Evolutionary conservation across 345 rosid species (phyloP), one percentile per base, ranked within the genome.

Genomic region (Moricandia moricandioides): DNA sequence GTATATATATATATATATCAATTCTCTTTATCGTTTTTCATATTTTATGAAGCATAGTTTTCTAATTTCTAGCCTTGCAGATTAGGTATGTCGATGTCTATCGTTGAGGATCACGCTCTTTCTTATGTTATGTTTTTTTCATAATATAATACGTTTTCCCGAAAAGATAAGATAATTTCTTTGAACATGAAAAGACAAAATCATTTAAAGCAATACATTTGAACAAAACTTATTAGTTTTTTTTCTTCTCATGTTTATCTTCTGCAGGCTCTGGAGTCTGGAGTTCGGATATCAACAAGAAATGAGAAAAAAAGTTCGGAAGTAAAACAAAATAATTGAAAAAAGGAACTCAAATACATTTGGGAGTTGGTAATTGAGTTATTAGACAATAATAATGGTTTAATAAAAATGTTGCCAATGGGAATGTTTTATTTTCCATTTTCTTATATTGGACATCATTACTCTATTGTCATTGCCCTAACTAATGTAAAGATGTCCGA

Each of bases 51-150:
- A 16, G 9, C 54, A 57, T 43, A 31, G 24, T 2, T 57, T 56
- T 56, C 39, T 3, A 65, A 26, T 56, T 56, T 37, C 21, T 21
- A 34, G 17, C 12, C 29, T 57, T 73, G 39, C 24, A 64, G 33
- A 65, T 55, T 39, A 37, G 70, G 37, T 33, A n/a, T 73, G 16
- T 14, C 4, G 24, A 39, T 65, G 57, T 27, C 2, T 29, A n/a
- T n/a, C n/a, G n/a, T n/a, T n/a, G n/a, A 1, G 66, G 71, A 73
- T 65, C 67, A 74, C 21, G 9, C 18, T 60, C 7, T 75, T 69
- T 14, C n/a, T 74, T 4, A 14, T 60, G 3, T 40, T 30, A 39
- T 31, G 4, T 73, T 21, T 40, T 56, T 7, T 2, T 9, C 17
- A 11, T 49, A 51, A 33, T 21, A 12, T 7, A 16, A 52, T 27